These are phyloP conservation scores for Globisporangium okanoganense DNA, from an alignment of 352 stramenopile species.

Conservation along the genomic window DNA sequence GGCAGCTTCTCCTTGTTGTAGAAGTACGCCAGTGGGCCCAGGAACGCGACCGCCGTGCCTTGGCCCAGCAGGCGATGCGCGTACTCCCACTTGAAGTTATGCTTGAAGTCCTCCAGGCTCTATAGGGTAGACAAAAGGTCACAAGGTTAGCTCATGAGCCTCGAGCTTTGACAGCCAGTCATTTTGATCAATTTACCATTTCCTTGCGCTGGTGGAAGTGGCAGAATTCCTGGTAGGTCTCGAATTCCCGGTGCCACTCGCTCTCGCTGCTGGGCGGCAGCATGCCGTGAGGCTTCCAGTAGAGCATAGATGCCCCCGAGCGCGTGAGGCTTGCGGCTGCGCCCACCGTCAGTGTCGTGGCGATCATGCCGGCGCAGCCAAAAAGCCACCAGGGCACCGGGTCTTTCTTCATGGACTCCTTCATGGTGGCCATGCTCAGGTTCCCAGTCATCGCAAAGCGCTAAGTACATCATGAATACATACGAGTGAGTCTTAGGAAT, in stretches of 20 bases:
- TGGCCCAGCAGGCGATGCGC: slow-evolving; percentile 93
- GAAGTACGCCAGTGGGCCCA: slow-evolving; percentile 90
- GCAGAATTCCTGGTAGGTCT: slow-evolving; percentile 94
- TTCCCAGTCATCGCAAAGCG: slow-evolving; percentile 14
- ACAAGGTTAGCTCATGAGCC: neutral
- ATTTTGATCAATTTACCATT: slow-evolving; percentile 31
- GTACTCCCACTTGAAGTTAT: slow-evolving; percentile 91
- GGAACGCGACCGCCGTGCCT: slow-evolving; percentile 88
- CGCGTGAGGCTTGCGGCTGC: slow-evolving; percentile 94
- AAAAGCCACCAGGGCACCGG: slow-evolving; percentile 92
- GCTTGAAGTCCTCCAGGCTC: slow-evolving; percentile 96
- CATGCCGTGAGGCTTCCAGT: slow-evolving; percentile 91
- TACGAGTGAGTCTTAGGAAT: neutral
- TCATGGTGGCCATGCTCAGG: slow-evolving; percentile 12
- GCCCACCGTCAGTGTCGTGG: slow-evolving; percentile 95
- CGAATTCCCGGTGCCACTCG: slow-evolving; percentile 94
- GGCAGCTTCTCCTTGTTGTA: slow-evolving; percentile 68
- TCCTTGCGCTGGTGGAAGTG: slow-evolving; percentile 89
- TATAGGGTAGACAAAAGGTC: slow-evolving; percentile 12
- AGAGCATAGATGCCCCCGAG: slow-evolving; percentile 92
- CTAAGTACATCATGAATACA: neutral
- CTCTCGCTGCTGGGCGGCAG: slow-evolving; percentile 77
- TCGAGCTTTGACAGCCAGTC: neutral
- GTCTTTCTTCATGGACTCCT: slow-evolving; percentile 31
- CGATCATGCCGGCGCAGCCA: slow-evolving; percentile 85